A percentile compares a stretch with the other conserved stretches of the same genome.
Evolutionary conservation across 2,329 filamentous ascomycete genomes (phyloP).

Genomic region (Hymenoscyphus occultus): DNA sequence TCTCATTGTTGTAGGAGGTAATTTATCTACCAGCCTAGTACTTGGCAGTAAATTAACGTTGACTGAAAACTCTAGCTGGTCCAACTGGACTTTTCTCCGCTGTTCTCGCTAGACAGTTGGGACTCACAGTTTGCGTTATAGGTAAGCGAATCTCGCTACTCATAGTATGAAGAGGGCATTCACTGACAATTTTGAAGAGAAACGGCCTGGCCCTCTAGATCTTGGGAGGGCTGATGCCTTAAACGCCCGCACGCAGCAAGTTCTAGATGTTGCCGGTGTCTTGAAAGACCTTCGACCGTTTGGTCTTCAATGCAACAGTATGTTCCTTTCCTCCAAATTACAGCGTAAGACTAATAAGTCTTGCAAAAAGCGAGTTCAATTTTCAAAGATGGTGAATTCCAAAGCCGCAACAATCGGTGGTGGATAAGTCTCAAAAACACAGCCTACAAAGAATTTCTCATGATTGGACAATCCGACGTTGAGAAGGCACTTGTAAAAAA

Average conservation of each 20-base stretch:
- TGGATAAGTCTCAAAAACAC: slow-evolving; percentile 41
- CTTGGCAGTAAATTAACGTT: neutral
- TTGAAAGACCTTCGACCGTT: slow-evolving; percentile 42
- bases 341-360: neutral
- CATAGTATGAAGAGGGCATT: neutral
- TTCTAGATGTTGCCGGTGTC: slow-evolving; percentile 45
- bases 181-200: slow-evolving; percentile 33
- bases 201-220: slow-evolving; percentile 40
- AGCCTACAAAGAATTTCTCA: slow-evolving; percentile 48
- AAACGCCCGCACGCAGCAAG: slow-evolving; percentile 49
- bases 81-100: slow-evolving; percentile 47
- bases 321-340: slow-evolving; percentile 17
- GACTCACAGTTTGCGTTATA: slow-evolving; percentile 40
- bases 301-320: slow-evolving; percentile 50
- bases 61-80: slow-evolving; percentile 35
- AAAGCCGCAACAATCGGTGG: slow-evolving; percentile 47
- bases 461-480: slow-evolving; percentile 49
- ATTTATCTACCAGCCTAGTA: neutral
- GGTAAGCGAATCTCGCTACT: neutral
- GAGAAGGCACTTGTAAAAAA: slow-evolving; percentile 41
- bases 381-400: slow-evolving; percentile 46
- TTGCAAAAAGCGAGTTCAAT: slow-evolving; percentile 44
- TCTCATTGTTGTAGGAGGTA: slow-evolving; percentile 9
- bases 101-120: slow-evolving; percentile 43
- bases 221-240: slow-evolving; percentile 48